Base-by-base conservation (phyloP, 257 asterid species). In the Sherardia arvensis region DNA sequence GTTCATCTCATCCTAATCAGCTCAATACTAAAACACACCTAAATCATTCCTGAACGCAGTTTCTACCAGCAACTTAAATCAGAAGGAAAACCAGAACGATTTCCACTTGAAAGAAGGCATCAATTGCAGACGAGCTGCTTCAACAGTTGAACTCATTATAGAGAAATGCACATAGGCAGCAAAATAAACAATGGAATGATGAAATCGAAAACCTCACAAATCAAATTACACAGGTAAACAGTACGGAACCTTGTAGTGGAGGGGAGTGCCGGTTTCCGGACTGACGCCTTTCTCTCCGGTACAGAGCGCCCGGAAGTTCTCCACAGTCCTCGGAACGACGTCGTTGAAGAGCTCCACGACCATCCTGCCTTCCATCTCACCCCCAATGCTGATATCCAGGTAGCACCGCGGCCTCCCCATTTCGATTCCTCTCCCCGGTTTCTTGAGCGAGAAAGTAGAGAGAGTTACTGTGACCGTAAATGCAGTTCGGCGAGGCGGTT, bases 321-420 rank as follows among this genome's bases (percentile, higher is more conserved):
- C 85, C 27, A 74, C 91, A 53, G 99, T 92, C 75, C 71, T 85
- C 57, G 99, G 99, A 27, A 89, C 99, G 23, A 87, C 75, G 48
- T 92, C 97, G 62, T 77, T 69, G 76, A 57, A 89, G 20, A 92
- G 85, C 73, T 92, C 97, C 18, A 92, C 81, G 26, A 92, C 74
- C 8, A 92, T 81, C 53, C 99, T 84, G 43, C 99, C 99, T 74
- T 92, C 99, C 47, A 87, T 80, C 70, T 92, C 99, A 38, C 85
- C 94, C 29, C 90, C 97, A 71, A 92, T 89, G 83, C 77, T 80
- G 4, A 92, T 73, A 72, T 92, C 99, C 70, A 92, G 60, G 69
- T 70, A 92, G 75, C 99, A 92, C 14, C 93, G 76, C 40, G 78
- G 74, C 69, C 86, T 79, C 62, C 43, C 73, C 84, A 79, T 79